Evolutionary conservation across 495 filamentous ascomycete genomes (phyloP).

Genomic region (Aspergillus ellipticus): DNA sequence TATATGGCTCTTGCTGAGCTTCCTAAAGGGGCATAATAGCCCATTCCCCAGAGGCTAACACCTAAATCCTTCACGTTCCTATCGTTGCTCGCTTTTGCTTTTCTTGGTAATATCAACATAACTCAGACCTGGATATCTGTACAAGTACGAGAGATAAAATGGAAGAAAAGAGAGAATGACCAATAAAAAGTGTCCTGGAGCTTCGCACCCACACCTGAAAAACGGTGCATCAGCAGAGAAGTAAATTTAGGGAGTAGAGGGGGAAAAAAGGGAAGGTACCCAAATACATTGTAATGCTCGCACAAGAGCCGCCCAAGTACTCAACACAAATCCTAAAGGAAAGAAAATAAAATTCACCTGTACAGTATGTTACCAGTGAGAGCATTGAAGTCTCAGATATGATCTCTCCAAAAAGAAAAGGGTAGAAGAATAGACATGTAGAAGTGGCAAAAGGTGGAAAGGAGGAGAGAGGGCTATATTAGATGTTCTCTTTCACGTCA

Average conservation of each 20-base stretch:
- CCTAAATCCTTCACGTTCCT: background rate
- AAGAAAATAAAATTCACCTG: conserved; percentile 14
- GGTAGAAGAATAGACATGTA: conserved; percentile 1
- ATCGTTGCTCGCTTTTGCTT: conserved; percentile 1
- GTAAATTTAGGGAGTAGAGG: background rate
- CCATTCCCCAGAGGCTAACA: background rate
- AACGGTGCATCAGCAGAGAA: background rate
- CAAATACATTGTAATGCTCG: conserved; percentile 12
- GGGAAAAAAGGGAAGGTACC: conserved; percentile 17
- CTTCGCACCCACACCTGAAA: background rate
- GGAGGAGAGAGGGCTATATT: conserved; percentile 3
- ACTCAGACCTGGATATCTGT: conserved; percentile 9
- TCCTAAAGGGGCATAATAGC: background rate
- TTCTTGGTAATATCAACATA: conserved; percentile 6
- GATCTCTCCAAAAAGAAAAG: conserved; percentile 2
- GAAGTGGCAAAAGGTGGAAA: conserved; percentile 6
- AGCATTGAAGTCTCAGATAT: conserved; percentile 9
- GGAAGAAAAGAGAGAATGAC: conserved; percentile 10
- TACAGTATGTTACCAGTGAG: conserved; percentile 13
- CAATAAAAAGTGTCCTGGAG: background rate
- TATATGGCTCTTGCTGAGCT: background rate
- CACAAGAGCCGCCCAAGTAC: conserved; percentile 22
- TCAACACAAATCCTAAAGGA: conserved; percentile 10
- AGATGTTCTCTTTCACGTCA: conserved; percentile 18
- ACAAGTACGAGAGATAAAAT: conserved; percentile 16